Base-by-base conservation (phyloP, 148 eudicot genomes). In the Fallopia convolvulus region DNA sequence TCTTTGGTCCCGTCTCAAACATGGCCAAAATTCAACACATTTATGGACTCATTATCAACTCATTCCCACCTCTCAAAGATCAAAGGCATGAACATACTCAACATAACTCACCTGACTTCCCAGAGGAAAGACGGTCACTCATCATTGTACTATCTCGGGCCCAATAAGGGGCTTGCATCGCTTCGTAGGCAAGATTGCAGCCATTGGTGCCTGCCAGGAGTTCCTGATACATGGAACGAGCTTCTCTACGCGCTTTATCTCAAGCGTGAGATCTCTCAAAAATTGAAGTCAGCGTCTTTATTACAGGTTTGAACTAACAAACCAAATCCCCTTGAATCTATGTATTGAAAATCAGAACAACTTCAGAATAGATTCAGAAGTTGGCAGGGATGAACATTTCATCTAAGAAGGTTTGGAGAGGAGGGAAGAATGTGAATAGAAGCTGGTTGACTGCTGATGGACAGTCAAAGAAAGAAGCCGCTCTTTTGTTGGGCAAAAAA, bases 191-290 rank as follows among this genome's bases (percentile, higher is more conserved):
- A 94, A 81, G 98, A 94, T 55, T 94, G 98, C 81, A 94, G 98
- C 86, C 98, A 94, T 52, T 94, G 98, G 98, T 94, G 98, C 66
- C 88, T 94, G 12, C 98, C 98, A 6, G 98, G 97, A 15, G 95
- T 94, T 56, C 98, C 98, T 17, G 97, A 94, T 82, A 77, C 94
- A 30, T 94, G 97, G 98, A 94, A 94, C 60, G 95, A 92, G 83
- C 86, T 94, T 48, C 93, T 94, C 5, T 90, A 85, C 68, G 90
- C 97, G 49, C 83, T 94, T 47, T 75, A 92, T 61, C 75, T 92
- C 63, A 88, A 83, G 73, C 90, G 70, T 0, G 86, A 80, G 39
- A 49, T 39, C 44, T 33, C 72, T 15, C n/a, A 5, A 30, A 9
- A 33, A 14, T 3, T 47, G 77, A 33, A 66, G 17, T 66, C 46